These are phyloP conservation scores for Epichloe sp. DNA, from an alignment of 2,329 filamentous ascomycete species.

Conservation along the genomic window DNA sequence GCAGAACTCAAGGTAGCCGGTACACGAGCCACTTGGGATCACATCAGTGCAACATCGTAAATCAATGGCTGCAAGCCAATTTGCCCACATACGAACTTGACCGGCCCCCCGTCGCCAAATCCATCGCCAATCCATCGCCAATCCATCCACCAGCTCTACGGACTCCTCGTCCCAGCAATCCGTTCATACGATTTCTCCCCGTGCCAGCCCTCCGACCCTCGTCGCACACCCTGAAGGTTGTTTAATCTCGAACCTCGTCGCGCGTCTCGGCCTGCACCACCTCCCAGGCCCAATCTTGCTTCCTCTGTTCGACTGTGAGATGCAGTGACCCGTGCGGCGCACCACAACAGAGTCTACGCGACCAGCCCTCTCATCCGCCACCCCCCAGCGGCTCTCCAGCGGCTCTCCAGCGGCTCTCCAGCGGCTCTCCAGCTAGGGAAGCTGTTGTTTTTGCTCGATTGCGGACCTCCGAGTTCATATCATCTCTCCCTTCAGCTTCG, in stretches of 20 bases:
- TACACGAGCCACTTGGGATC: background rate
- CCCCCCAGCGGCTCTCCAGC: conserved; percentile 1
- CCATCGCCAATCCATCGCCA: background rate
- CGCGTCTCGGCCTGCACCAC: conserved; percentile 2
- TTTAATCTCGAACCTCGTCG: background rate
- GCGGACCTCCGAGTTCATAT: conserved; percentile 4
- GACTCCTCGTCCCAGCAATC: background rate
- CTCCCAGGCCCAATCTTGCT: background rate
- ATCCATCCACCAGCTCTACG: background rate
- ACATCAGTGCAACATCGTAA: background rate
- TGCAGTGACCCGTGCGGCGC: conserved; percentile 12
- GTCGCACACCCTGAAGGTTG: background rate
- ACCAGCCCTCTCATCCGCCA: conserved; percentile 6
- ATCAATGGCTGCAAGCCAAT: too few species aligned
- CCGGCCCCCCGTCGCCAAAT: background rate
- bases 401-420: conserved; percentile 1
- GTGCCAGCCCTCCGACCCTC: background rate
- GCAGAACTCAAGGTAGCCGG: background rate
- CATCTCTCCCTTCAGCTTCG: conserved; percentile 5
- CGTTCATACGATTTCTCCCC: background rate
- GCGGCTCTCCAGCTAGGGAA: conserved; percentile 1
- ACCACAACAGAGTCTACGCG: conserved; percentile 8
- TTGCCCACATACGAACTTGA: too few species aligned
- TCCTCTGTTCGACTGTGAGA: conserved; percentile 8
- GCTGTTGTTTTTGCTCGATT: background rate